Conservation (phyloP, 1,139 yeast species). For the Geotrichum siamense region DNA sequence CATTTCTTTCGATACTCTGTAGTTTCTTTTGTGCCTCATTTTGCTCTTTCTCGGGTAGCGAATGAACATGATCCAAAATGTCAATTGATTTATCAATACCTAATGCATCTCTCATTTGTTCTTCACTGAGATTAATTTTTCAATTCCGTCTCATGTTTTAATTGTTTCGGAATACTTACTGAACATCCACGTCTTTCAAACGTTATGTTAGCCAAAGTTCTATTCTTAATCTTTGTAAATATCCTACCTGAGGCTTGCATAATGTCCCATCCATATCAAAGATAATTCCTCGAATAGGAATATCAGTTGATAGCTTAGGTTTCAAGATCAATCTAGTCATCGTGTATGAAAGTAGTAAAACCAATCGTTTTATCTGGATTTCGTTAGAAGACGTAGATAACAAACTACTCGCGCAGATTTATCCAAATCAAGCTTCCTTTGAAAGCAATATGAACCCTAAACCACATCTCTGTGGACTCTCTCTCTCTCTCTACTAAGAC, state of each 20-base stretch:
- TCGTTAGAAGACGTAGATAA: too few relatives aligned
- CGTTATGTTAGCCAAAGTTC: too few relatives aligned
- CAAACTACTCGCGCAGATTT: too few relatives aligned
- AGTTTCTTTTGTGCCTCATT: constrained; percentile 43
- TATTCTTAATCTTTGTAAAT: too few relatives aligned
- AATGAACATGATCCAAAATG: constrained; percentile 44
- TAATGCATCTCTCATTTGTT: constrained; percentile 51
- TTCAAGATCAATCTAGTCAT: constrained; percentile 30
- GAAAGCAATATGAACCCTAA: too few relatives aligned
- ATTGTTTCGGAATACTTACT: too few relatives aligned
- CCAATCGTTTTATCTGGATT: too few relatives aligned
- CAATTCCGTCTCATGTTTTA: too few relatives aligned
- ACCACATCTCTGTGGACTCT: too few relatives aligned
- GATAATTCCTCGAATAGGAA: constrained; percentile 43
- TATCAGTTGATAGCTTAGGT: constrained; percentile 33
- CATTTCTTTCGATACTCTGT: constrained; percentile 46
- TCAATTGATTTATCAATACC: constrained; percentile 45
- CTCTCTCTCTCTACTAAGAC: too few relatives aligned
- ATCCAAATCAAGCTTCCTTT: too few relatives aligned
- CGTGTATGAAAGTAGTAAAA: background rate
- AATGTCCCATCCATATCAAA: constrained; percentile 70
- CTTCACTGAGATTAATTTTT: constrained; percentile 21
- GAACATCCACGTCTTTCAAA: constrained; percentile 51
- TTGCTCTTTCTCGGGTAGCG: constrained; percentile 37
- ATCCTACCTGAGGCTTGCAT: constrained; percentile 52